Conservation (phyloP, 345 rosid species). For the Zanthoxylum bungeanum region DNA sequence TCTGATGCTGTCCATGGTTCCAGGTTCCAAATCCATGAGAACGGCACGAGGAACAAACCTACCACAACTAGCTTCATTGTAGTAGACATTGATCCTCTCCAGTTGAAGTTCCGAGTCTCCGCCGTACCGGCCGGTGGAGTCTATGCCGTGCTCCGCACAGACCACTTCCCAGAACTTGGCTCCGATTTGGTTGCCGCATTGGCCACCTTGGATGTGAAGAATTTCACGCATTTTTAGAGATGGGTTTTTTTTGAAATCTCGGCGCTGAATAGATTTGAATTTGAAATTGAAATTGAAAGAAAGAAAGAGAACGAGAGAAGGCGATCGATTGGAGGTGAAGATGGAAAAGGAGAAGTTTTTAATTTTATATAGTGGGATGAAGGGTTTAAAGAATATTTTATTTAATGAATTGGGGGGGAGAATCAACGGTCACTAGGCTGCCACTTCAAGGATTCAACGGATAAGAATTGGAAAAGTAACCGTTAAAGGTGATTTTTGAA, state of each 20-base stretch:
- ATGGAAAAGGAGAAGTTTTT: not conserved
- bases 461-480: conserved; percentile 1
- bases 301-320: conserved; percentile 13
- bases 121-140: conserved; percentile 43
- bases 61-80: conserved; percentile 64
- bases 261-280: not conserved
- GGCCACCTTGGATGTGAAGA: conserved; percentile 66
- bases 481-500: conserved; percentile 16
- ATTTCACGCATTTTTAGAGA: conserved; percentile 52
- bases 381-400: not conserved
- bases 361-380: conserved; percentile 1
- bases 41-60: conserved; percentile 60
- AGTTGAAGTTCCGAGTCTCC: conserved; percentile 56
- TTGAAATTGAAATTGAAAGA: not conserved
- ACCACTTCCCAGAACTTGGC: conserved; percentile 70
- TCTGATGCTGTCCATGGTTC: conserved; percentile 60
- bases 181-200: conserved; percentile 70
- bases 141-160: conserved; percentile 58
- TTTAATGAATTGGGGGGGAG: not conserved
- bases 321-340: conserved; percentile 5
- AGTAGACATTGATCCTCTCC: conserved; percentile 56
- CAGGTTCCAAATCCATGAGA: conserved; percentile 63
- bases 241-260: not conserved
- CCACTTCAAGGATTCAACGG: conserved; percentile 18
- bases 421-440: conserved; percentile 18